A percentile compares a stretch with the other conserved stretches of the same genome.
These are phyloP conservation scores for Exophiala sp. DNA, from an alignment of 2,329 filamentous ascomycete species.

Conservation along the genomic window DNA sequence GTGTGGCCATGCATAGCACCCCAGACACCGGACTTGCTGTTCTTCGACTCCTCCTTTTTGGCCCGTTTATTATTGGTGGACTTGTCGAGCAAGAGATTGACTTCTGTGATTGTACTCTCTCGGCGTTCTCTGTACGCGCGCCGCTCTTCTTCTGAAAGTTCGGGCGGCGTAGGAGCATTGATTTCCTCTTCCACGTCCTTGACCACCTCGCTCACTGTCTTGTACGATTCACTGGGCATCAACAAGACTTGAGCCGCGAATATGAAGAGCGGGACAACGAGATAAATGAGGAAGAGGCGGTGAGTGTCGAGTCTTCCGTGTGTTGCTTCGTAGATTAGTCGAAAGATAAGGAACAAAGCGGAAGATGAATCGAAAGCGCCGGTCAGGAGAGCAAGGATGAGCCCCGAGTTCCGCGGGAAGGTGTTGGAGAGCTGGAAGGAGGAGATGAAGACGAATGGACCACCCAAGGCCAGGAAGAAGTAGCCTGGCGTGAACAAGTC, in stretches of 20 bases:
- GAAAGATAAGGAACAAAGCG: constrained; percentile 69
- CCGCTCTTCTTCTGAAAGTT: constrained; percentile 49
- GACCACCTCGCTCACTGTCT: constrained; percentile 77
- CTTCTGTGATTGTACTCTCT: constrained; percentile 61
- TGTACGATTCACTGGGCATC: constrained; percentile 72
- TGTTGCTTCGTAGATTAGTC: constrained; percentile 60
- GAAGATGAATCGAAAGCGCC: constrained; percentile 80
- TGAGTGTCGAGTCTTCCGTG: constrained; percentile 54
- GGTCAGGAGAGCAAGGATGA: constrained; percentile 73
- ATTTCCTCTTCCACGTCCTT: constrained; percentile 57
- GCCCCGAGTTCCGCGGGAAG: constrained; percentile 67
- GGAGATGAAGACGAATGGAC: constrained; percentile 74
- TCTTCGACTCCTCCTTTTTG: constrained; percentile 60
- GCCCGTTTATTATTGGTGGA: constrained; percentile 55
- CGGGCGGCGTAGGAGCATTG: constrained; percentile 41
- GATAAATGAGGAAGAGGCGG: constrained; percentile 66
- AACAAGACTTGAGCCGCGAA: constrained; percentile 60
- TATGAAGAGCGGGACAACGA: constrained; percentile 64
- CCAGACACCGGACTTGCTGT: constrained; percentile 71
- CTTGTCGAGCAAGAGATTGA: constrained; percentile 66
- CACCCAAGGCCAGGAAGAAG: constrained; percentile 68
- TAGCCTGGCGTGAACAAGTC: constrained; percentile 72
- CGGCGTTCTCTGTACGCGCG: constrained; percentile 48
- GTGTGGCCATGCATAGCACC: constrained; percentile 72
- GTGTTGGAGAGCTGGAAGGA: constrained; percentile 81